A percentile compares a stretch with the other conserved stretches of the same genome.
These are phyloP conservation scores for Neonectria coccinea DNA, from an alignment of 2,329 filamentous ascomycete species.

Conservation along the genomic window DNA sequence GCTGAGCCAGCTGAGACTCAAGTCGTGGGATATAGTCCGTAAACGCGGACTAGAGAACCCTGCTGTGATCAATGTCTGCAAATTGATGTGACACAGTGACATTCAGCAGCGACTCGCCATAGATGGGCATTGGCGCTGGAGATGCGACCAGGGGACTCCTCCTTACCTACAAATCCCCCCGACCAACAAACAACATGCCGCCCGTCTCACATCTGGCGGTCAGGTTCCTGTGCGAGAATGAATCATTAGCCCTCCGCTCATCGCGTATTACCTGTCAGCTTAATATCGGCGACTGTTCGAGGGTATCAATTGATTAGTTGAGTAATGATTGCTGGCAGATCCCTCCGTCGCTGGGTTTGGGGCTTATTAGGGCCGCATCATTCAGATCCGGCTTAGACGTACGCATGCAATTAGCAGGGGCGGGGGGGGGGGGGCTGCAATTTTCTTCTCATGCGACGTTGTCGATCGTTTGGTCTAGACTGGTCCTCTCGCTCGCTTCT, in stretches of 20 bases:
- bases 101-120: neutral
- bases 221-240: neutral
- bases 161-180: neutral
- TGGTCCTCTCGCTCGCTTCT: neutral
- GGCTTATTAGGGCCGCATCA: neutral
- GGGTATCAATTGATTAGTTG: no score
- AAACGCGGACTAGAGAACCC: neutral
- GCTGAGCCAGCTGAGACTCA: neutral
- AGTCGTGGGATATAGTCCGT: neutral
- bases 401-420: neutral
- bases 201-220: neutral
- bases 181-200: neutral
- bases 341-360: neutral
- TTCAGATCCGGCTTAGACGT: slow-evolving; percentile 2
- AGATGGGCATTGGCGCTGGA: neutral
- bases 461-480: slow-evolving; percentile 38
- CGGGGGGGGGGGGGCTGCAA: slow-evolving; percentile 6
- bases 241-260: neutral
- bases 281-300: neutral
- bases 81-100: neutral
- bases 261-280: neutral
- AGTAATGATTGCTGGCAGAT: neutral
- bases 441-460: slow-evolving; percentile 6
- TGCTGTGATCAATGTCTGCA: neutral
- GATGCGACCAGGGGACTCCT: neutral